Evolutionary conservation across 192 early-diverging fungal genomes (phyloP), one percentile per base, ranked within the genome.

Genomic region (Diversispora epigaea): DNA sequence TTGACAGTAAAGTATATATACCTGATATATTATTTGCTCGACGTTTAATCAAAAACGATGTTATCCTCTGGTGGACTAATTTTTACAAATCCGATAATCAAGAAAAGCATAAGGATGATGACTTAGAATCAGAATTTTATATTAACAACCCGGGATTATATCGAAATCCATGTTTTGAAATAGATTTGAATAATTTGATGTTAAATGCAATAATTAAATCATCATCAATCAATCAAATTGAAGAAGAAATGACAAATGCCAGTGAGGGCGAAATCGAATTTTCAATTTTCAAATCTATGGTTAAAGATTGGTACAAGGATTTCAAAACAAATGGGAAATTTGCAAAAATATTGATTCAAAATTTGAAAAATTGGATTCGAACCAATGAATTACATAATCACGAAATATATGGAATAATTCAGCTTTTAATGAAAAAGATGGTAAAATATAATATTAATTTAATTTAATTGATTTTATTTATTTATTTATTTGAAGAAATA

Each of bases 21-120:
- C 83, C 92, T 0, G 98, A 99, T 77, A 75, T 99, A 8, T 86
- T 90, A 15, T 91, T 97, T 79, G 93, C 96, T 0, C 84, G 95
- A 54, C 83, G 86, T 21, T 81, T 99, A 70, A 80, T 84, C 15
- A 80, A 87, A n/a, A 84, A 88, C 25, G 93, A 95, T 62, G 90
- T 93, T 81, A 76, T 99, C 1, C 77, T 97, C 39, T 99, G 98
- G 96, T 65, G 63, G 63, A 43, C 63, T 6, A 7, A 25, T 39
- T 43, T 12, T 65, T 11, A 11, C 4, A 40, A 65, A 43, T 41
- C 63, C 7, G 63, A 65, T 65, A 11, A 43, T 65, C 39, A 41
- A 44, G 63, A 41, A 44, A 25, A 17, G 11, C 12, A 52, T 15
- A 10, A 52, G 17, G 50, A 52, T 52, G 50, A 52, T 15, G 11